Conservation (phyloP, 371 early-diverging fungal species). For the Mucor indicus region DNA sequence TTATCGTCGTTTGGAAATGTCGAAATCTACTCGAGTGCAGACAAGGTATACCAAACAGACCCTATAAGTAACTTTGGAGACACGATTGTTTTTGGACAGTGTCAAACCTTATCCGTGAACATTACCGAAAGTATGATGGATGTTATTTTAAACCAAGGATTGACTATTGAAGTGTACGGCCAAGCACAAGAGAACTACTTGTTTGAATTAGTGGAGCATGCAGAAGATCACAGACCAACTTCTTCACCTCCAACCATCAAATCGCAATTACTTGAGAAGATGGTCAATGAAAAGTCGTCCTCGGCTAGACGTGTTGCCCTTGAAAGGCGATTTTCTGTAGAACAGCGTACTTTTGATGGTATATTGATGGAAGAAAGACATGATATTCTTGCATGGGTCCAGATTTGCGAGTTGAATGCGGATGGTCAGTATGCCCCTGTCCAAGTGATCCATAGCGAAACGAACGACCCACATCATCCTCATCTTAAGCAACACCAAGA, state of each 20-base stretch:
- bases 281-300: not conserved
- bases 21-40: constrained; percentile 31
- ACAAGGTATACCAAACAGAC: constrained; percentile 68
- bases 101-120: constrained; percentile 55
- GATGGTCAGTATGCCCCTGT: constrained; percentile 71
- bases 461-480: not conserved
- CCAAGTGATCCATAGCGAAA: constrained; percentile 31
- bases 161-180: constrained; percentile 64
- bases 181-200: constrained; percentile 40
- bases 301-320: not conserved
- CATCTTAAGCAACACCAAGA: constrained; percentile 28
- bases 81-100: constrained; percentile 56
- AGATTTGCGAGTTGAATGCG: constrained; percentile 59
- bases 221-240: not conserved
- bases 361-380: constrained; percentile 58
- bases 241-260: too few species aligned
- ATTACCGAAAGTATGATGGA: constrained; percentile 48
- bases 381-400: constrained; percentile 59
- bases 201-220: constrained; percentile 7
- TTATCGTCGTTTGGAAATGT: constrained; percentile 56
- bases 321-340: not conserved
- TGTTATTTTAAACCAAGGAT: constrained; percentile 35
- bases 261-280: too few species aligned
- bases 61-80: constrained; percentile 51
- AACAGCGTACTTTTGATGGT: constrained; percentile 13